A percentile compares a stretch with the other conserved stretches of the same genome.
These are phyloP conservation scores for Leucaena leucocephala DNA, from an alignment of 306 rosid species.

Conservation along the genomic window DNA sequence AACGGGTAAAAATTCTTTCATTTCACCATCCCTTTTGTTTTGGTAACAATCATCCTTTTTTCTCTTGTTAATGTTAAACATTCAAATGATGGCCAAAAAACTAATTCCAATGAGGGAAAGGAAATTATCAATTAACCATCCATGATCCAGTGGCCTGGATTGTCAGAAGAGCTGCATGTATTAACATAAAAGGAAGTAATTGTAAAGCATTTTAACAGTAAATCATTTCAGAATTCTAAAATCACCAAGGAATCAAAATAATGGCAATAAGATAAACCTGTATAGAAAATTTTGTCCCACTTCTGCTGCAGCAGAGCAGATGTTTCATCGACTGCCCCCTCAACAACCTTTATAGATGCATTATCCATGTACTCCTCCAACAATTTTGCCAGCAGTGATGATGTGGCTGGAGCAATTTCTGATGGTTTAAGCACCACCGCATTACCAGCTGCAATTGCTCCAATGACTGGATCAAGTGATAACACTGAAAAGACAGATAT, in stretches of 20 bases:
- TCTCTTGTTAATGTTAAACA: neutral
- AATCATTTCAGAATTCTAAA: constrained; percentile 31
- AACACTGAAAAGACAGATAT: constrained; percentile 59
- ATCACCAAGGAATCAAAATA: constrained; percentile 16
- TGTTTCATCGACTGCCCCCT: constrained; percentile 89
- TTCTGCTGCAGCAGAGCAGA: constrained; percentile 85
- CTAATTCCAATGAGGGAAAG: neutral
- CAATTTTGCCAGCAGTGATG: constrained; percentile 80
- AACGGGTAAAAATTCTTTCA: neutral
- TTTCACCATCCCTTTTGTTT: neutral
- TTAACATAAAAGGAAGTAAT: constrained; percentile 8
- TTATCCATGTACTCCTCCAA: constrained; percentile 72
- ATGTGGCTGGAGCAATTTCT: constrained; percentile 86
- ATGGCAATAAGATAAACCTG: constrained; percentile 59
- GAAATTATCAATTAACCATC: neutral
- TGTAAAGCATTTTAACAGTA: neutral
- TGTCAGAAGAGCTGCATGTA: neutral
- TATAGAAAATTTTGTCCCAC: constrained; percentile 98
- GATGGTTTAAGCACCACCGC: constrained; percentile 96
- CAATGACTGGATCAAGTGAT: constrained; percentile 92
- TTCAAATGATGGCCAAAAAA: neutral
- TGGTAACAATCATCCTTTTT: too few relatives aligned
- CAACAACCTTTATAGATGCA: constrained; percentile 76
- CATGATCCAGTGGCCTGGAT: neutral
- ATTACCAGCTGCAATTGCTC: constrained; percentile 98